Evolutionary conservation across 352 stramenopile genomes (phyloP), one percentile per base, ranked within the genome.

Genomic region (Pythium brachiatum): DNA sequence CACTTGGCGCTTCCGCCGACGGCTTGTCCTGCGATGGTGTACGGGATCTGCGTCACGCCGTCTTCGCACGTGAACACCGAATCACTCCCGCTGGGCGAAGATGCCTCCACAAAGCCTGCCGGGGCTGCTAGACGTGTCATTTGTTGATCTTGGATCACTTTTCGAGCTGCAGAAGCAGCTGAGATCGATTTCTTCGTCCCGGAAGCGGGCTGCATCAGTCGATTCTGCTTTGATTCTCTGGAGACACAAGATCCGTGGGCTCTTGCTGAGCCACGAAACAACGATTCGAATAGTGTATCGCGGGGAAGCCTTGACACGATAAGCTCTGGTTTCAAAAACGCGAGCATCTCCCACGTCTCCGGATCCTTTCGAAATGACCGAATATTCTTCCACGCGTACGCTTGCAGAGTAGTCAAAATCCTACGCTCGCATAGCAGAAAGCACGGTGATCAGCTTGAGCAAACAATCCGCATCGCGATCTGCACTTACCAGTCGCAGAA

Each of bases 401-500:
- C 78, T 50, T 93, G 84, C 21, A 93, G 23, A 4, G 78, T 68
- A 8, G 76, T 75, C 3, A 75, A 68, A 8, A 89, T 86, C 86
- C 79, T 86, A 55, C 11, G 26, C 0, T 38, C 11, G 26, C 1
- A 56, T 23, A 18, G 20, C 39, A 36, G 52, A 23, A 41, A 36
- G 13, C 20, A 50, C 13, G n/a, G n/a, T 20, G 11, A 7, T 36
- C 16, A 7, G 2, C 32, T 61, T 34, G 15, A 34, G 3, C n/a
- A 16, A 23, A 44, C 12, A 32, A 39, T 32, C 16, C 23, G 53
- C 25, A 36, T n/a, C n/a, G n/a, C n/a, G n/a, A n/a, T 2, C 26
- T 53, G 25, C 23, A 38, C 58, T n/a, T 67, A 88, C 85, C 90
- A 98, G n/a, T 93, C 89, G 58, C 92, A 98, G 48, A 98, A 92